Conservation (phyloP, 2,329 filamentous ascomycete species). For the Diaporthe ilicicola region DNA sequence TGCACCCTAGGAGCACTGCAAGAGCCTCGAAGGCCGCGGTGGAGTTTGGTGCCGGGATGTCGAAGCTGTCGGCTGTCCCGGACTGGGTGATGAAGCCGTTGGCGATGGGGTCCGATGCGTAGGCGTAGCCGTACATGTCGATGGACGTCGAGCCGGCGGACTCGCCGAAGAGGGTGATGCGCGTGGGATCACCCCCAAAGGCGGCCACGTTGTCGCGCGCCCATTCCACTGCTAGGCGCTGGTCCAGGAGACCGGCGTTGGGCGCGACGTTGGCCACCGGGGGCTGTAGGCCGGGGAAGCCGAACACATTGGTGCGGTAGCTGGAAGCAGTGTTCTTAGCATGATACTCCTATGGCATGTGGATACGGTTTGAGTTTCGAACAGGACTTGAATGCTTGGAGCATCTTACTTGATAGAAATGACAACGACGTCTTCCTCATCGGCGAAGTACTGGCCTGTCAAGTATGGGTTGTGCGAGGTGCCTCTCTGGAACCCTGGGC, state of each 20-base stretch:
- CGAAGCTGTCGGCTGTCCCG: conserved; percentile 20
- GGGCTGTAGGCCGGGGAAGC: conserved; percentile 17
- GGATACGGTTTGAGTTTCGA: not conserved
- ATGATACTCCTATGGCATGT: too few relatives aligned
- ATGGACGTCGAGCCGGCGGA: conserved; percentile 14
- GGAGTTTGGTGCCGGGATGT: not conserved
- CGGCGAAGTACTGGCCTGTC: conserved; percentile 16
- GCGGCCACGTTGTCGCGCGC: conserved; percentile 23
- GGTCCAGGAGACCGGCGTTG: conserved; percentile 25
- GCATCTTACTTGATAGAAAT: conserved; percentile 18
- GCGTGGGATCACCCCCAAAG: conserved; percentile 14
- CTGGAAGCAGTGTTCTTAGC: not conserved
- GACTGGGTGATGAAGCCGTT: conserved; percentile 21
- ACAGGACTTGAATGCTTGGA: not conserved
- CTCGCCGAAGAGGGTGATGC: conserved; percentile 23
- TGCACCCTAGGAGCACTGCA: not conserved
- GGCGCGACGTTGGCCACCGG: not conserved
- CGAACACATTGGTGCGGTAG: conserved; percentile 22
- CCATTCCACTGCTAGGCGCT: conserved; percentile 29
- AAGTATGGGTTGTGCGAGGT: conserved; percentile 7
- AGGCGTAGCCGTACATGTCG: conserved; percentile 4
- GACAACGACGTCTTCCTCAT: conserved; percentile 25
- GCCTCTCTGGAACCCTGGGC: conserved; percentile 46
- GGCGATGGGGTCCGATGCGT: conserved; percentile 24
- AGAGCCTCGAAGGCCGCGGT: not conserved